These are phyloP conservation scores for Volvox reticuliferus DNA, from an alignment of 139 green algal species.

Conservation along the genomic window DNA sequence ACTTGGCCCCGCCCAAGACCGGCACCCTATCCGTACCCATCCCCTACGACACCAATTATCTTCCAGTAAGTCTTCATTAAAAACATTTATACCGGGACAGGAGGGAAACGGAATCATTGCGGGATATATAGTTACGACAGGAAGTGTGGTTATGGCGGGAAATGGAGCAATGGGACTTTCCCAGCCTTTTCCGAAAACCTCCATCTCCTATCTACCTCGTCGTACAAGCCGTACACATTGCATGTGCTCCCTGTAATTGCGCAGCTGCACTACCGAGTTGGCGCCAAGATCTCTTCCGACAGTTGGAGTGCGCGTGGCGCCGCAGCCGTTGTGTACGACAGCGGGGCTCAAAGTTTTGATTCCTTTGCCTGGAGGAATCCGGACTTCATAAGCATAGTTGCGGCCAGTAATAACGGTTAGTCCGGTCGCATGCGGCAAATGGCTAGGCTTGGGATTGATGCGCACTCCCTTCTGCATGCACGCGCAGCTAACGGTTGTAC, in stretches of 20 bases:
- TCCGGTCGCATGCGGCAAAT: too few species aligned
- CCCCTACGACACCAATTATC: not conserved
- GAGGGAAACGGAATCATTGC: too few species aligned
- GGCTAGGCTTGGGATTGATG: too few species aligned
- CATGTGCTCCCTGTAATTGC: not conserved
- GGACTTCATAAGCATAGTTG: not conserved
- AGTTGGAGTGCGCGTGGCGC: not conserved
- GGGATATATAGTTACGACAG: too few species aligned
- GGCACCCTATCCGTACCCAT: not conserved
- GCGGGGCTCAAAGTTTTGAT: not conserved
- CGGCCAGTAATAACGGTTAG: not conserved
- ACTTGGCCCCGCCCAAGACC: not conserved
- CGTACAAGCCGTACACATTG: not conserved
- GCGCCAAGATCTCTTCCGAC: not conserved
- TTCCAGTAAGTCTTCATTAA: not conserved
- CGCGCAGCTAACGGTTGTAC: too few species aligned
- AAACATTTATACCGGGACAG: too few species aligned
- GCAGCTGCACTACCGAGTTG: not conserved
- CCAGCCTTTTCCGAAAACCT: too few species aligned
- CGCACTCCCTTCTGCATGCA: too few species aligned
- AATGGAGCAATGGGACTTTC: not conserved
- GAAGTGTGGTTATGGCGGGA: not conserved
- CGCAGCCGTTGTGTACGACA: not conserved
- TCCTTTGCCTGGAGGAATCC: constrained; percentile 4
- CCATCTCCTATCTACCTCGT: too few species aligned